A percentile compares a stretch with the other conserved stretches of the same genome.
Evolutionary conservation across 2,329 filamentous ascomycete species (phyloP).

Genomic region (Monosporascus sp.): DNA sequence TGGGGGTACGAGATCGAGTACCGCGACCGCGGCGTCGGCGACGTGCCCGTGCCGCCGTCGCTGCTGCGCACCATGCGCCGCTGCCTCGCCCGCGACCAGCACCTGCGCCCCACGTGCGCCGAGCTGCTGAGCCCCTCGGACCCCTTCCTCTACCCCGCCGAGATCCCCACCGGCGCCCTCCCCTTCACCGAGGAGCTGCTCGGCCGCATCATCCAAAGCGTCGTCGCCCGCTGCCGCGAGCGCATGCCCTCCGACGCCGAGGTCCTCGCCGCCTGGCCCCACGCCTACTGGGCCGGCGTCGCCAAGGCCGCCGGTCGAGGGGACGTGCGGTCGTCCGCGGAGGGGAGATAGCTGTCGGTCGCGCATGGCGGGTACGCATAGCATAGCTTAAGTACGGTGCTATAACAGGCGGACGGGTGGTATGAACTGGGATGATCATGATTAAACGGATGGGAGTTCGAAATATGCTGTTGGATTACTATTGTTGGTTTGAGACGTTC

Average conservation of each 20-base stretch:
- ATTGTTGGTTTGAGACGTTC: too few species aligned
- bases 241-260: constrained; percentile 55
- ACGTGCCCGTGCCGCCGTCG: constrained; percentile 51
- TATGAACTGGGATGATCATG: too few species aligned
- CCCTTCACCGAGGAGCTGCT: constrained; percentile 60
- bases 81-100: constrained; percentile 58
- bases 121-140: constrained; percentile 56
- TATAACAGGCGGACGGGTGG: too few species aligned
- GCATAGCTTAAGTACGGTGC: too few species aligned
- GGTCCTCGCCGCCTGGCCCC: constrained; percentile 50
- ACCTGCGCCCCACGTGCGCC: constrained; percentile 57
- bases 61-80: constrained; percentile 57
- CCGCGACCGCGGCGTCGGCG: constrained; percentile 64
- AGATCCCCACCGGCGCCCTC: constrained; percentile 48
- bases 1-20: constrained; percentile 69
- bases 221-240: constrained; percentile 54
- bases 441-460: too few species aligned
- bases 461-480: too few species aligned
- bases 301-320: constrained; percentile 43
- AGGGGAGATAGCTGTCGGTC: too few species aligned
- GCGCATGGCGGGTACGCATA: too few species aligned
- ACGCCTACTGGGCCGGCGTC: constrained; percentile 57
- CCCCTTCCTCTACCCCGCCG: constrained; percentile 59
- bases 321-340: neutral
- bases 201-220: constrained; percentile 57